phyloP scores from a whole-genome alignment of 1,139 yeast species.

The Diutina rugosa region DNA sequence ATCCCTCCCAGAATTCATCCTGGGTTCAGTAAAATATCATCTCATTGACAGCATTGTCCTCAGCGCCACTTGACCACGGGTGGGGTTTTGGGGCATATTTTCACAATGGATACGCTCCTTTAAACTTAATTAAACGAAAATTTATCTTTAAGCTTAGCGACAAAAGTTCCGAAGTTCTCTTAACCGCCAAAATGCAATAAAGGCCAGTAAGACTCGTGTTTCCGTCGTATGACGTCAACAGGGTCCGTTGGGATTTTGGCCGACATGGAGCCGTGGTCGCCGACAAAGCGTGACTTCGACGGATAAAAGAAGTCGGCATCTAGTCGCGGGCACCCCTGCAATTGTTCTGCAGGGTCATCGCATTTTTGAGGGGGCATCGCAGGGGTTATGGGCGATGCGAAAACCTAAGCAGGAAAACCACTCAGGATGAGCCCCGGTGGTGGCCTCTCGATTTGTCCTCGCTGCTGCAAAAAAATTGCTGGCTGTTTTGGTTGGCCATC shows the following conservation, averaged over 20 bases:
- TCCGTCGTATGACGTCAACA: neutral
- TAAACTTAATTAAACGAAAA: too few relatives aligned
- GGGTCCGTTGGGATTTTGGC: neutral
- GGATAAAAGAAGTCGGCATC: neutral
- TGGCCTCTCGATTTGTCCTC: too few relatives aligned
- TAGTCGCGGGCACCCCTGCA: neutral
- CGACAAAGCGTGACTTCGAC: neutral
- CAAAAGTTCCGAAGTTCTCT: neutral
- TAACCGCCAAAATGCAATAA: too few relatives aligned
- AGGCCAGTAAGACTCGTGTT: neutral
- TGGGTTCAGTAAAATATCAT: neutral
- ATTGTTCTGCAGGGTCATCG: neutral
- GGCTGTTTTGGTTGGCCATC: too few relatives aligned
- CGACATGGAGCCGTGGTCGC: neutral
- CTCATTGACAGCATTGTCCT: neutral
- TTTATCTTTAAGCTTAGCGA: too few relatives aligned
- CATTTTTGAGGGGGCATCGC: neutral
- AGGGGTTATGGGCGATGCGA: neutral
- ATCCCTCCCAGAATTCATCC: neutral
- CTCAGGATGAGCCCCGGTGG: too few relatives aligned
- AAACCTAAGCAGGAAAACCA: too few relatives aligned
- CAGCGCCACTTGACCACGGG: neutral
- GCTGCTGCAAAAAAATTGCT: too few relatives aligned
- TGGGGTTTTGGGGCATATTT: neutral
- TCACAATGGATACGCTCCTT: neutral